Conservation (phyloP, 768 basidiomycete species). For the Hydnomerulius pinastri region DNA sequence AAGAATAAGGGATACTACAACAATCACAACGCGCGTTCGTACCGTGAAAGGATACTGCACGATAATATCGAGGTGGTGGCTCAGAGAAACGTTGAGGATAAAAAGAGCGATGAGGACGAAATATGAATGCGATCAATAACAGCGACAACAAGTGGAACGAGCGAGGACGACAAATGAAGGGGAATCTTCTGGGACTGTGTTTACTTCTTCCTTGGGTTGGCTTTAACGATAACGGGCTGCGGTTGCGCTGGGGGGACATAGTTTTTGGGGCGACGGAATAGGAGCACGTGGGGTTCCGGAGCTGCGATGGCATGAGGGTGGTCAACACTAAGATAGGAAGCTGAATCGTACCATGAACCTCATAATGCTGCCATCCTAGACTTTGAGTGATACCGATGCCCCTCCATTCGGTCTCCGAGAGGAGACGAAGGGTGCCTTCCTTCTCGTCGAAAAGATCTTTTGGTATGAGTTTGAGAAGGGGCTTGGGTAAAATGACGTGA, state of each 20-base stretch:
- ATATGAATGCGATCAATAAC: slow-evolving; percentile 21
- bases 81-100: slow-evolving; percentile 11
- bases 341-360: slow-evolving; percentile 79
- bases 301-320: slow-evolving; percentile 45
- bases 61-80: too few relatives aligned
- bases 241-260: slow-evolving; percentile 56
- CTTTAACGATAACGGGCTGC: slow-evolving; percentile 36
- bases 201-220: slow-evolving; percentile 48
- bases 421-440: slow-evolving; percentile 75
- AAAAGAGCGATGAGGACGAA: slow-evolving; percentile 9
- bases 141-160: slow-evolving; percentile 23
- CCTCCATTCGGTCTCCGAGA: slow-evolving; percentile 91
- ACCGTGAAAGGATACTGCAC: too few relatives aligned
- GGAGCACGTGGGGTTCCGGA: slow-evolving; percentile 90
- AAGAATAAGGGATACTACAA: too few relatives aligned
- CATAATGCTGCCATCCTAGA: slow-evolving; percentile 96
- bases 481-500: slow-evolving; percentile 96
- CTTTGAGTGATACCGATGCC: slow-evolving; percentile 96
- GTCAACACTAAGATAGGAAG: neutral
- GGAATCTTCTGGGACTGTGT: neutral
- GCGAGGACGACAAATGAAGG: slow-evolving; percentile 17
- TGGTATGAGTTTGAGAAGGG: slow-evolving; percentile 90
- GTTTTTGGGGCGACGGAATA: slow-evolving; percentile 83
- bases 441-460: slow-evolving; percentile 81
- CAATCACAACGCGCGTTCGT: too few relatives aligned